Evolutionary conservation across 1,139 yeast species (phyloP).

Genomic region (Kluyveromyces sp.): DNA sequence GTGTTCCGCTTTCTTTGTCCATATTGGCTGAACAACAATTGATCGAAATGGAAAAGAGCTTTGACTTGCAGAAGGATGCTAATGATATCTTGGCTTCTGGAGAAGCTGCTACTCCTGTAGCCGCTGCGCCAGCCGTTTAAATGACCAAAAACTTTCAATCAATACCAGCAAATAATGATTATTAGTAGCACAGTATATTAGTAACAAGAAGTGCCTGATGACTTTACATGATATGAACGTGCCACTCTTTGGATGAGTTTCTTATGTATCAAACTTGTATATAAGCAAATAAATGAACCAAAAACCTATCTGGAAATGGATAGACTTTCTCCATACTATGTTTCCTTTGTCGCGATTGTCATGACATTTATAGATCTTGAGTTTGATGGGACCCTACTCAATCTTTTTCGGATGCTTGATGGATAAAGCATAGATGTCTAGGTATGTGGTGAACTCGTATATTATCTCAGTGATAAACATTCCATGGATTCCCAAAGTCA

Average conservation of each 20-base stretch:
- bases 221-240: background rate
- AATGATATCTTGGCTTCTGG: slow-evolving; percentile 79
- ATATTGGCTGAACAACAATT: slow-evolving; percentile 89
- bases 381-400: background rate
- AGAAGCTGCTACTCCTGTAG: slow-evolving; percentile 41
- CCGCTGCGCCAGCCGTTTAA: slow-evolving; percentile 12
- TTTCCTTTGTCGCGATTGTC: no score
- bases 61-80: slow-evolving; percentile 78
- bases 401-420: slow-evolving; percentile 67
- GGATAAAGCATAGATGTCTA: slow-evolving; percentile 79
- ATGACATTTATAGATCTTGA: no score
- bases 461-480: slow-evolving; percentile 78
- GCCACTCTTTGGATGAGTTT: slow-evolving; percentile 2
- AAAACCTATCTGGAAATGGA: background rate
- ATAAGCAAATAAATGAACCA: slow-evolving; percentile 21
- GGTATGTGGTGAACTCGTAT: slow-evolving; percentile 69
- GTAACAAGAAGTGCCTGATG: background rate
- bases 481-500: slow-evolving; percentile 68
- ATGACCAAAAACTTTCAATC: background rate
- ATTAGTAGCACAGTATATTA: background rate
- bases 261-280: slow-evolving; percentile 7
- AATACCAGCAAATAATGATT: background rate
- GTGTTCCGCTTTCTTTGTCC: slow-evolving; percentile 87
- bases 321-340: no score
- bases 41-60: slow-evolving; percentile 89